These are phyloP conservation scores for Cryptococcus maquisensis DNA, from an alignment of 1,284 basidiomycete species.

Conservation along the genomic window DNA sequence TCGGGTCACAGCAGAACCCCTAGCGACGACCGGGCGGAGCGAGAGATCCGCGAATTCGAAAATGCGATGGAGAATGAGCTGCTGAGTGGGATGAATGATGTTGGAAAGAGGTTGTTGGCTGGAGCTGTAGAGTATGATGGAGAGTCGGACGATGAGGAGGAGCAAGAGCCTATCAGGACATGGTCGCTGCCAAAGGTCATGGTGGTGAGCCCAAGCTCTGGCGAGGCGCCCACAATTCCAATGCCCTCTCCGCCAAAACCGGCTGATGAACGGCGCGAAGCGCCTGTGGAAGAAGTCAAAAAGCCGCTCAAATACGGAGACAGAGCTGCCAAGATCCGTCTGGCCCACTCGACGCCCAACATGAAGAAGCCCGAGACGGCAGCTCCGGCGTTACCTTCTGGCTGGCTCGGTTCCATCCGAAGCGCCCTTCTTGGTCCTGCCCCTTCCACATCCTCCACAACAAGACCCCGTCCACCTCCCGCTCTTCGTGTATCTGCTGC, in stretches of 20 bases:
- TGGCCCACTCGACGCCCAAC: conserved; percentile 30
- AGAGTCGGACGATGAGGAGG: conserved; percentile 17
- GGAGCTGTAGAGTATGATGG: conserved; percentile 26
- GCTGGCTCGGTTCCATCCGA: conserved; percentile 29
- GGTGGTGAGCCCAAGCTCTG: not conserved
- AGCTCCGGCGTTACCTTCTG: conserved; percentile 9
- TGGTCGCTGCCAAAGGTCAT: conserved; percentile 1
- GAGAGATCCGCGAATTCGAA: conserved; percentile 9
- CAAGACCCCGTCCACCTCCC: conserved; percentile 4
- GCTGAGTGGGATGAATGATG: conserved; percentile 12
- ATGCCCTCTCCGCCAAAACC: conserved; percentile 9
- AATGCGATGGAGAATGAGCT: conserved; percentile 7
- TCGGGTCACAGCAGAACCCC: conserved; percentile 3
- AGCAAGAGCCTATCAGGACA: conserved; percentile 18
- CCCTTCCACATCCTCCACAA: conserved; percentile 4
- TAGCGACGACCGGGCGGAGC: conserved; percentile 12
- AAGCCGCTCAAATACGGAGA: conserved; percentile 29
- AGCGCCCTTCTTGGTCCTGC: conserved; percentile 14
- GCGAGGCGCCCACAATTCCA: conserved; percentile 7
- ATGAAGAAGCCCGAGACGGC: conserved; percentile 13
- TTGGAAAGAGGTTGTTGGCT: conserved; percentile 15
- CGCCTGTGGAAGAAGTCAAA: not conserved
- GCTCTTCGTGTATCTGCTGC: conserved; percentile 25
- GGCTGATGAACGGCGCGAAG: too few relatives aligned
- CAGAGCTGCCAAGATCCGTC: conserved; percentile 25